Base-by-base conservation (phyloP, 768 basidiomycete species). In the Trametes punicea region DNA sequence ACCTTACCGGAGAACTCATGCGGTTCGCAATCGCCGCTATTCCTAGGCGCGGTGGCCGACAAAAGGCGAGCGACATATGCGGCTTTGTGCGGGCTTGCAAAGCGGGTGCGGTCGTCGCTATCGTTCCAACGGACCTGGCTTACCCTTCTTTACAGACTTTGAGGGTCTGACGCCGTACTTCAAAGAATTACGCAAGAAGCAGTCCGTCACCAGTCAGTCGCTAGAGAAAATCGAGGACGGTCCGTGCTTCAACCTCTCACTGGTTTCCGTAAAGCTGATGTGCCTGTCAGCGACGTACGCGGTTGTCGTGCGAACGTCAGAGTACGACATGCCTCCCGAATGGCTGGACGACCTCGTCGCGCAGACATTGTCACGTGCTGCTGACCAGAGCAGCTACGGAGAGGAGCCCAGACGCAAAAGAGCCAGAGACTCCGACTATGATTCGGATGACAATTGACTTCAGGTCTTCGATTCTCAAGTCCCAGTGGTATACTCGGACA, bases 1-100 rank as follows among this genome's bases (percentile, higher is more conserved):
- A 99, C 71, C 78, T 99, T 20, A 97, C 93, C 0, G 97, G 97
- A 40, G 97, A 99, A 72, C 81, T 98, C 23, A 98, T 98, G 97
- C 82, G 96, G 30, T 88, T 87, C 60, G 93, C 93, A 10, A 96
- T 98, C 57, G 90, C 92, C 42, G 82, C 88, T 42, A 82, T 93
- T 38, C 74, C 83, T 2, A 80, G 78, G 15, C 81, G 80, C 42
- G 87, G 87, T 2, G 87, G 87, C 3, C 81, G 82, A 10, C 70
- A 74, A 55, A 82, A 79, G 64, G 87, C 88, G 1, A 74, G 71
- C 18, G 74, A 84, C 58, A 79, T 90, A 6, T 87, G 88, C 64
- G 72, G 72, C 15, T 89, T 92, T 65, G 88, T 93, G 16, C 74
- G 89, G 55, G 74, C 75, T 31, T 91, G 88, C 70, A 87, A 84